These are phyloP conservation scores for Chaetomium fimeti DNA, from an alignment of 495 filamentous ascomycete species.

Conservation along the genomic window DNA sequence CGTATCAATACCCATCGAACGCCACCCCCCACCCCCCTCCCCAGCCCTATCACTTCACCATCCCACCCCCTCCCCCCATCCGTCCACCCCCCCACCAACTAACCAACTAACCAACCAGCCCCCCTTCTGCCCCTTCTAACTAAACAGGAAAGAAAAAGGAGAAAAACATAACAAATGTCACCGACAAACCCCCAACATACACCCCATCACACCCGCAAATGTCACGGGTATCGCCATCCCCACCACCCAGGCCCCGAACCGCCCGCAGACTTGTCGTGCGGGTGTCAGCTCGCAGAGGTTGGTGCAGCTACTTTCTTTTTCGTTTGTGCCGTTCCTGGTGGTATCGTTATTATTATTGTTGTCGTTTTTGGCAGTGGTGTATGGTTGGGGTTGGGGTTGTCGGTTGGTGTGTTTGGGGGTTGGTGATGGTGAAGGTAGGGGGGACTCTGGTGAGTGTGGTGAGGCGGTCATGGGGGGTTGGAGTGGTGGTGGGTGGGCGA, in stretches of 20 bases:
- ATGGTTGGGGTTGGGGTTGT: neutral
- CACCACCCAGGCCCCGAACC: constrained; percentile 15
- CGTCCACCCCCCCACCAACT: too few species aligned
- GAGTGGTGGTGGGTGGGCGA: constrained; percentile 9
- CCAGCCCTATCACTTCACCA: too few species aligned
- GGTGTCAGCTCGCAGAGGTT: constrained; percentile 11
- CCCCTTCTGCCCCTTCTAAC: too few species aligned
- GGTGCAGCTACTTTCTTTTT: constrained; percentile 3
- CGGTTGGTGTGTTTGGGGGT: neutral
- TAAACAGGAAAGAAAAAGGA: neutral
- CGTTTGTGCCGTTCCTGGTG: neutral
- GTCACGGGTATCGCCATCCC: constrained; percentile 10
- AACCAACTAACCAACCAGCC: neutral
- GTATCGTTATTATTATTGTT: neutral
- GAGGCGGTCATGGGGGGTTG: constrained; percentile 2
- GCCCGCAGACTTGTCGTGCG: neutral
- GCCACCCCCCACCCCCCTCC: too few species aligned
- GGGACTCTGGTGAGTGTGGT: neutral
- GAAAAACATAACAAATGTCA: neutral
- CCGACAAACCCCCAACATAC: constrained; percentile 3
- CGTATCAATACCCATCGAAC: too few species aligned
- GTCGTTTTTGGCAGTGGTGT: neutral
- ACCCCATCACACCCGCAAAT: neutral
- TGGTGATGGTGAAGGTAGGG: neutral
- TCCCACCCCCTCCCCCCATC: too few species aligned